phyloP scores from a whole-genome alignment of 192 early-diverging fungal genomes.

The Obelidium mucronatum region DNA sequence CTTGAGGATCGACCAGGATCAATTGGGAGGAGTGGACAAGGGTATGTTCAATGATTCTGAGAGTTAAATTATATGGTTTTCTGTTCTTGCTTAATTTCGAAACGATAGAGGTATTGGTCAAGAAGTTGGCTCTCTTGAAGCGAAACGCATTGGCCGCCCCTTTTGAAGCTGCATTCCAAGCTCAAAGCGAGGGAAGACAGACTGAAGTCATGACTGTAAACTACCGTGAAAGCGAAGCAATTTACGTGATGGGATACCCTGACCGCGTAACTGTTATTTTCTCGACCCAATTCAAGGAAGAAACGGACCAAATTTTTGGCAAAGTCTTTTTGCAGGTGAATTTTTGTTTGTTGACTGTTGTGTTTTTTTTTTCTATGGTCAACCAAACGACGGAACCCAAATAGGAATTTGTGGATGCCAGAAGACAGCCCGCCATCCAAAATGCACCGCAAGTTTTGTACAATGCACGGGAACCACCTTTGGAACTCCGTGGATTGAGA shows the following conservation, averaged over 20 bases:
- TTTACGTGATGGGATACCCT: slow-evolving; percentile 87
- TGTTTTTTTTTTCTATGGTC: not conserved
- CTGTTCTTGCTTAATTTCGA: not conserved
- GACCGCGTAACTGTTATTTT: slow-evolving; percentile 99
- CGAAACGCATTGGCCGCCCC: slow-evolving; percentile 94
- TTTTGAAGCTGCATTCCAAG: slow-evolving; percentile 88
- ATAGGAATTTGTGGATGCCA: slow-evolving; percentile 98
- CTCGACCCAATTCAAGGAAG: slow-evolving; percentile 96
- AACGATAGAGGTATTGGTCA: slow-evolving; percentile 73
- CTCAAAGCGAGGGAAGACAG: slow-evolving; percentile 77
- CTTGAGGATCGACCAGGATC: slow-evolving; percentile 81
- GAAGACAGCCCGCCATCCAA: slow-evolving; percentile 85
- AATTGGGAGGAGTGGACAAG: slow-evolving; percentile 72
- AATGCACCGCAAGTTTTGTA: slow-evolving; percentile 98
- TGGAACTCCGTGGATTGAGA: slow-evolving; percentile 85
- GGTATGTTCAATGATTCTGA: slow-evolving; percentile 50
- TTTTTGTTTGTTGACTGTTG: not conserved
- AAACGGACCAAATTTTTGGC: slow-evolving; percentile 94
- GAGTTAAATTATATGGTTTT: not conserved
- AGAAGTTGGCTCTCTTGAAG: slow-evolving; percentile 88
- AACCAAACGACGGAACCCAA: not conserved
- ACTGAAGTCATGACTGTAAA: slow-evolving; percentile 88
- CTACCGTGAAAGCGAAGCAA: slow-evolving; percentile 94
- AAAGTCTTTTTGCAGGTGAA: slow-evolving; percentile 93
- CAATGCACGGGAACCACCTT: slow-evolving; percentile 88